A percentile compares a stretch with the other conserved stretches of the same genome.
Conservation (phyloP, 2,329 filamentous ascomycete species). For the Tolypocladium nubicola region DNA sequence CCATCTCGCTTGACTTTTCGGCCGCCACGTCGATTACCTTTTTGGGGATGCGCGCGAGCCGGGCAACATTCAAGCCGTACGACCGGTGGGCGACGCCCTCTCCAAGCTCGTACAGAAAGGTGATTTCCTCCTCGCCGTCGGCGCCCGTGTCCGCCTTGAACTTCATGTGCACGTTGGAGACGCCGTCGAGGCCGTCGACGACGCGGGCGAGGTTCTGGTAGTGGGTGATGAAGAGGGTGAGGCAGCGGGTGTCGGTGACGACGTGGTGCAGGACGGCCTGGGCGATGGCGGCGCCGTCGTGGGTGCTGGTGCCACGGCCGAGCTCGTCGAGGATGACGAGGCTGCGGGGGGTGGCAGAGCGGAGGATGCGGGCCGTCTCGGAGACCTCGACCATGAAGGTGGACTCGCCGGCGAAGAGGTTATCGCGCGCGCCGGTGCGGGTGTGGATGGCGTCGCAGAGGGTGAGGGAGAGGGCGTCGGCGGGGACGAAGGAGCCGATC, state of each 20-base stretch:
- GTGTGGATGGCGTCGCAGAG: conserved; percentile 89
- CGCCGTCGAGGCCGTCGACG: conserved; percentile 55
- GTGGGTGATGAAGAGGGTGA: conserved; percentile 95
- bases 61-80: conserved; percentile 89
- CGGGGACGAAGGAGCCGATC: conserved; percentile 88
- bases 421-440: conserved; percentile 91
- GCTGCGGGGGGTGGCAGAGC: conserved; percentile 72
- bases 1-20: conserved; percentile 70
- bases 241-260: conserved; percentile 59
- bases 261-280: conserved; percentile 83
- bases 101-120: conserved; percentile 86
- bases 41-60: conserved; percentile 70
- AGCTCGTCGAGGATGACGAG: conserved; percentile 93
- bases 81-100: conserved; percentile 88
- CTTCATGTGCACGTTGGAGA: conserved; percentile 90
- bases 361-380: conserved; percentile 85
- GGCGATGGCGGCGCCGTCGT: conserved; percentile 93
- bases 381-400: conserved; percentile 98
- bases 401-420: conserved; percentile 86
- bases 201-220: conserved; percentile 77
- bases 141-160: conserved; percentile 45
- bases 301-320: conserved; percentile 84
- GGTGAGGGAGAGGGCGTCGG: conserved; percentile 60
- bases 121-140: conserved; percentile 64
- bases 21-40: conserved; percentile 69